Evolutionary conservation across 2,329 filamentous ascomycete species (phyloP), one percentile per base, ranked within the genome.

Genomic region (Clonostachys chloroleuca): DNA sequence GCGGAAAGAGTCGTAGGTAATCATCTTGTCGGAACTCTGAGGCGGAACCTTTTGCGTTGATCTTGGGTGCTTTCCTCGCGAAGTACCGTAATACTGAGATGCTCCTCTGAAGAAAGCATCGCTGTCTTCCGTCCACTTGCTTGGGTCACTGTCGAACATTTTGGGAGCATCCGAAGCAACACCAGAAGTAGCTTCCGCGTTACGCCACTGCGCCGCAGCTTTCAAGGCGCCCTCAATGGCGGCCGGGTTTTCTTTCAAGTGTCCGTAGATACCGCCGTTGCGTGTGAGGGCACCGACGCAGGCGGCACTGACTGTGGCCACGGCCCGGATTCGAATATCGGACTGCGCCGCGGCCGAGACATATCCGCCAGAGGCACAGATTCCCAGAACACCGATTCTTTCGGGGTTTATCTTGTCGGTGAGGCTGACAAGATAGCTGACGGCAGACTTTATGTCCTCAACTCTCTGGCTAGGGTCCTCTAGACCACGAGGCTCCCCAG

Each of bases 311-410:
- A 63, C 48, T 3, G 62, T 65, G 3, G 63, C 68, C 7, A 66
- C 50, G 8, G 65, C 66, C 46, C 63, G 63, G 51, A 72, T 64
- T n/a, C 68, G 67, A 10, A 49, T 40, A 42, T 73, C 64, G 5
- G 61, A 56, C 46, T 63, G 59, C 7, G 68, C 60, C 2, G 67
- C 64, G 43, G 56, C 59, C 7, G 58, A 51, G 3, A 54, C 59
- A 44, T 69, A 71, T 9, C 64, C 65, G 12, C 69, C 67, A 1
- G 58, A 60, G 2, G 60, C 63, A 46, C 67, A 70, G 45, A 72
- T 65, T 3, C 68, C 68, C 1, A 71, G 51, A 2, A 61, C 59
- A 5, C 60, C 67, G 34, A 72, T 71, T n/a, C 54, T 52, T 2
- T 61, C 51, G 1, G 56, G 45, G 46, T 69, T 57, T 14, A 24